phyloP scores from a whole-genome alignment of 352 stramenopile genomes.

The Phytophthora ohioensis region DNA sequence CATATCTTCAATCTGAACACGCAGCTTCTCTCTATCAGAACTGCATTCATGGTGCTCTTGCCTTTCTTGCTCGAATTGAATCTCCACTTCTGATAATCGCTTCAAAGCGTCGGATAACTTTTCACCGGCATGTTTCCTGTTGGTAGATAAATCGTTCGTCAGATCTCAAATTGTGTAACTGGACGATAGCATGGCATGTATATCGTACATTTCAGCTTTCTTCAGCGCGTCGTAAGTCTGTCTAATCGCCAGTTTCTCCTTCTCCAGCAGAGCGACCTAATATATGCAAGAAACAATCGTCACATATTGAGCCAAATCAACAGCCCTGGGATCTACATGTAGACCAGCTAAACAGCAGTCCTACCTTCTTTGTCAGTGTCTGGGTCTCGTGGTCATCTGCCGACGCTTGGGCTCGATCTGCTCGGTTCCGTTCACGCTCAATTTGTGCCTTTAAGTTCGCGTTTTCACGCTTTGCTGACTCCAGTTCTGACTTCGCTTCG shows the following conservation, averaged over 20 bases:
- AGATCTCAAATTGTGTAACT: conserved; percentile 5
- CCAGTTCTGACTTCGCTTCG: conserved; percentile 65
- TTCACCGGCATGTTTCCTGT: conserved; percentile 48
- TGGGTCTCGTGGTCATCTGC: conserved; percentile 46
- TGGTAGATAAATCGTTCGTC: conserved; percentile 6
- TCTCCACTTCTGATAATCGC: conserved; percentile 46
- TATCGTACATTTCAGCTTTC: conserved; percentile 42
- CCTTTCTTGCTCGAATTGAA: conserved; percentile 45
- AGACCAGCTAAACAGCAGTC: background rate
- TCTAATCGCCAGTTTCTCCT: conserved; percentile 49
- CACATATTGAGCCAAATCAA: background rate
- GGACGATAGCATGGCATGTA: too few species aligned
- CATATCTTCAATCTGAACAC: conserved; percentile 57
- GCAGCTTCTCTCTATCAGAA: conserved; percentile 45
- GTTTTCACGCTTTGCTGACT: conserved; percentile 61
- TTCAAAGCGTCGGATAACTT: conserved; percentile 41
- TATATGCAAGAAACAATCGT: background rate
- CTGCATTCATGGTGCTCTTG: conserved; percentile 39
- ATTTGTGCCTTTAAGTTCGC: conserved; percentile 57
- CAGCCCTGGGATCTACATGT: background rate
- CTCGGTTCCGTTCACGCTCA: conserved; percentile 46
- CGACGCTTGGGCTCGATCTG: conserved; percentile 38
- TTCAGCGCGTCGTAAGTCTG: conserved; percentile 47
- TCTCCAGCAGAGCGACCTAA: conserved; percentile 48
- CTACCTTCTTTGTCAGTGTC: conserved; percentile 54